phyloP scores from a whole-genome alignment of 495 filamentous ascomycete species.

The Pseudotulostoma volvatum region DNA sequence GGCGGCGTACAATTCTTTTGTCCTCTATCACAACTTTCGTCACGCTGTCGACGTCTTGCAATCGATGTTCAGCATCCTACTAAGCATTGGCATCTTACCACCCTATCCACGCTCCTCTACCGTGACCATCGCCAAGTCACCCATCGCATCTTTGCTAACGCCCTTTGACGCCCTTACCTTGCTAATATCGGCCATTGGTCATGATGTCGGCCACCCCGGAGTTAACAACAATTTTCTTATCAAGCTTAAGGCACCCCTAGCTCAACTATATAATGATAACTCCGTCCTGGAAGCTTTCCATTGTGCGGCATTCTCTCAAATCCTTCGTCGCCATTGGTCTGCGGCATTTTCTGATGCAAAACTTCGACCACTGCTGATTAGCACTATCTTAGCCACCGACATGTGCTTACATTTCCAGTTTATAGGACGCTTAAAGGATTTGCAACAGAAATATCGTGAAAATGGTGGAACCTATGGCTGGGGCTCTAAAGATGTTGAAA shows the following conservation, averaged over 20 bases:
- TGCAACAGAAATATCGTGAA: conserved; percentile 59
- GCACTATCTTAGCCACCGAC: conserved; percentile 86
- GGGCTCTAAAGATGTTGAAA: conserved; percentile 50
- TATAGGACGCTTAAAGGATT: conserved; percentile 62
- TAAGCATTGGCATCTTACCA: conserved; percentile 63
- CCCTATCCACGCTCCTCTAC: conserved; percentile 29
- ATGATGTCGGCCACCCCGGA: conserved; percentile 93
- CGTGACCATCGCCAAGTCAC: conserved; percentile 7
- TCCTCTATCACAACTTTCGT: conserved; percentile 98
- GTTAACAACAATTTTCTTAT: conserved; percentile 96
- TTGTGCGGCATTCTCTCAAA: conserved; percentile 92
- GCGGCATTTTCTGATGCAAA: conserved; percentile 53
- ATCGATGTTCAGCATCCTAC: conserved; percentile 81
- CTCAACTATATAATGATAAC: conserved; percentile 95
- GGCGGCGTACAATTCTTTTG: conserved; percentile 80
- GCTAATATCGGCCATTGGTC: conserved; percentile 85
- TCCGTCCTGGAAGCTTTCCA: conserved; percentile 97
- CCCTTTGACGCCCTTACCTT: conserved; percentile 83
- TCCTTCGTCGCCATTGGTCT: conserved; percentile 86
- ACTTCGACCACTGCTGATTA: conserved; percentile 83
- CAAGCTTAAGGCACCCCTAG: conserved; percentile 80
- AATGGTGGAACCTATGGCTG: conserved; percentile 45
- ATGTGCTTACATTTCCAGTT: conserved; percentile 96
- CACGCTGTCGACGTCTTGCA: conserved; percentile 94
- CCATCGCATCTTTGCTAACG: conserved; percentile 42